Conservation (phyloP, 352 stramenopile genomes). For the Pythium apleroticum region DNA sequence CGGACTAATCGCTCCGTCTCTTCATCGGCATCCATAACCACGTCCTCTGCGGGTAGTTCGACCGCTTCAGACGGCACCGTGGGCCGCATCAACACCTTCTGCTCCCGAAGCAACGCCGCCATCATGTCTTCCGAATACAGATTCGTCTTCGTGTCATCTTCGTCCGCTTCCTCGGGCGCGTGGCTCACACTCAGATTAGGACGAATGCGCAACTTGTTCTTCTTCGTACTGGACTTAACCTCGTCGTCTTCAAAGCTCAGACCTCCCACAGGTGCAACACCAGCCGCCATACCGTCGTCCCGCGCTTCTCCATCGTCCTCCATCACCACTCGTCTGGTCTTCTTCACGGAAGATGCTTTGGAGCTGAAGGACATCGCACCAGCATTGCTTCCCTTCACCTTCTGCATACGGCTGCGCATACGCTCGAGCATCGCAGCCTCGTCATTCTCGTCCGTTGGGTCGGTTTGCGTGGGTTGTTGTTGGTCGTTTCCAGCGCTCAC, state of each 20-base stretch:
- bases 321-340: not conserved
- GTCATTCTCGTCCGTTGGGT: constrained; percentile 1
- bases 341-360: constrained; percentile 19
- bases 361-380: constrained; percentile 44
- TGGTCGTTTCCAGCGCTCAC: constrained; percentile 4
- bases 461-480: constrained; percentile 11
- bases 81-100: constrained; percentile 51
- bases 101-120: constrained; percentile 53
- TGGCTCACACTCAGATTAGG: constrained; percentile 47
- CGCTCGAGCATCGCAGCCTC: constrained; percentile 33
- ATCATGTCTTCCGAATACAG: constrained; percentile 65
- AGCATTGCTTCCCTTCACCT: constrained; percentile 23
- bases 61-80: not conserved
- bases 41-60: not conserved
- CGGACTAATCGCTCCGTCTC: constrained; percentile 11
- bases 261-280: constrained; percentile 5
- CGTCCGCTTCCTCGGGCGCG: constrained; percentile 23
- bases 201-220: constrained; percentile 65
- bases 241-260: constrained; percentile 61
- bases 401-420: constrained; percentile 33
- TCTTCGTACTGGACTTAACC: constrained; percentile 19
- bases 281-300: not conserved
- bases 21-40: constrained; percentile 5
- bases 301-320: not conserved
- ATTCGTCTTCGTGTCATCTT: constrained; percentile 12